Percentiles rank a stretch among this genome's conserved stretches.
These are phyloP conservation scores for Apiotrichum akiyoshidainum DNA, from an alignment of 1,284 basidiomycete genomes.

Conservation along the genomic window DNA sequence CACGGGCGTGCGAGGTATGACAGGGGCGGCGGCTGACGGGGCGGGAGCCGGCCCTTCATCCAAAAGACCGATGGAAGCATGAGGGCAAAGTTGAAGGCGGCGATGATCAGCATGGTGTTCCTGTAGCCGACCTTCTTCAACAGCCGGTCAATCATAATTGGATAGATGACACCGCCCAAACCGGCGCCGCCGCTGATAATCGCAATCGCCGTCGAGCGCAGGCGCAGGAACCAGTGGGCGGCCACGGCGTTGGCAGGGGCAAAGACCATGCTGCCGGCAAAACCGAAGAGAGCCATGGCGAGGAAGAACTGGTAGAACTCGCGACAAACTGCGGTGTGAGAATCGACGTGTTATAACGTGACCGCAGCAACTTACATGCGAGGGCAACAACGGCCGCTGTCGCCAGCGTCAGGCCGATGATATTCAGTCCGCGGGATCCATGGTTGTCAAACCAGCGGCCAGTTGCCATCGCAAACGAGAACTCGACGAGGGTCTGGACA, in stretches of 20 bases:
- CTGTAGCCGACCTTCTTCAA: conserved; percentile 18
- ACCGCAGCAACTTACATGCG: conserved; percentile 22
- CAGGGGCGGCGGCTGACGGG: conserved; percentile 18
- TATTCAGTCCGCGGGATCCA: conserved; percentile 29
- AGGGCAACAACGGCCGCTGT: conserved; percentile 32
- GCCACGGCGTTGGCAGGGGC: conserved; percentile 41
- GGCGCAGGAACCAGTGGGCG: conserved; percentile 44
- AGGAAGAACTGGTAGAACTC: conserved; percentile 46
- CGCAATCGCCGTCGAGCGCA: conserved; percentile 38
- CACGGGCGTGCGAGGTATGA: conserved; percentile 13
- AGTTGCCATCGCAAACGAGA: conserved; percentile 32
- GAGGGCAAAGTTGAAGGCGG: conserved; percentile 20
- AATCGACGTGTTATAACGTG: not conserved
- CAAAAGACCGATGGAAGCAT: conserved; percentile 27
- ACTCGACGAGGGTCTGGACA: conserved; percentile 33
- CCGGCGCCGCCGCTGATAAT: conserved; percentile 41
- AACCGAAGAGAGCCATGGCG: conserved; percentile 35
- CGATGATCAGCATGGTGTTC: conserved; percentile 26
- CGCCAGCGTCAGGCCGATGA: conserved; percentile 28
- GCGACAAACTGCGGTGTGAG: conserved; percentile 25
- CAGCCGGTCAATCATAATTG: conserved; percentile 22
- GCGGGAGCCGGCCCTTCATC: conserved; percentile 26
- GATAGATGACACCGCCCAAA: conserved; percentile 34
- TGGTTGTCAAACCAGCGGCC: conserved; percentile 45
- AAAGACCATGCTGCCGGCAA: conserved; percentile 36